These are phyloP conservation scores for Saccharomycopsis sp. DNA, from an alignment of 805 yeast genomes.

Conservation along the genomic window DNA sequence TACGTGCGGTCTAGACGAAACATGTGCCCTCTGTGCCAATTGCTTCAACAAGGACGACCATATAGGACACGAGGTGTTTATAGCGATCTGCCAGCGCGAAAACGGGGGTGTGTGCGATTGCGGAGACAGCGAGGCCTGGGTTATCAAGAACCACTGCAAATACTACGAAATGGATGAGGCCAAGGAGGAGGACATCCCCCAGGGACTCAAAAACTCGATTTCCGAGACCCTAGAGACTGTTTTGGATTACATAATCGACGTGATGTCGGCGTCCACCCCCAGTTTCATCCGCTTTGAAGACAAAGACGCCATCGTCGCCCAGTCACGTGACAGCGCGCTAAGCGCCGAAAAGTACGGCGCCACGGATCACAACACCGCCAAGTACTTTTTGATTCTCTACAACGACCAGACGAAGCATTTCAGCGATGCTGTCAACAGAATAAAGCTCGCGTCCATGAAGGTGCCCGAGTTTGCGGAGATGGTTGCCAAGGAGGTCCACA, in stretches of 20 bases:
- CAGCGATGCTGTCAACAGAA: constrained; percentile 63
- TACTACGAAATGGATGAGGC: constrained; percentile 28
- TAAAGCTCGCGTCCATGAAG: constrained; percentile 58
- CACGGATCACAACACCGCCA: constrained; percentile 37
- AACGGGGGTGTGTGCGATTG: constrained; percentile 73
- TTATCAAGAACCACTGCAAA: constrained; percentile 25
- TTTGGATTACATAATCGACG: constrained; percentile 57
- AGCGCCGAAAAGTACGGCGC: constrained; percentile 40
- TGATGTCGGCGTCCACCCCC: constrained; percentile 43
- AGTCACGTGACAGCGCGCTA: constrained; percentile 30
- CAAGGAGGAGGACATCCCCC: constrained; percentile 34
- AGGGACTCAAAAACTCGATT: constrained; percentile 35
- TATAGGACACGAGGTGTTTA: constrained; percentile 53
- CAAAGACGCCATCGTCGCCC: constrained; percentile 25
- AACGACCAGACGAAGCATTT: constrained; percentile 76
- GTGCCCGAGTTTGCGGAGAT: constrained; percentile 59
- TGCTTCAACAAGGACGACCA: constrained; percentile 72
- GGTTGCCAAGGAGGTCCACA: constrained; percentile 60
- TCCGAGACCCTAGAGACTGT: constrained; percentile 38
- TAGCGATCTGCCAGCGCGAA: constrained; percentile 25
- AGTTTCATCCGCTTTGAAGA: constrained; percentile 28
- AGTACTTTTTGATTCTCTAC: constrained; percentile 55
- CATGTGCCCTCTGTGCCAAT: constrained; percentile 68
- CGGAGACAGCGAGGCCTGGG: constrained; percentile 87
- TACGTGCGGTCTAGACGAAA: constrained; percentile 71